Conservation (phyloP, 305 asterid species). For the Fraxinus floribunda region DNA sequence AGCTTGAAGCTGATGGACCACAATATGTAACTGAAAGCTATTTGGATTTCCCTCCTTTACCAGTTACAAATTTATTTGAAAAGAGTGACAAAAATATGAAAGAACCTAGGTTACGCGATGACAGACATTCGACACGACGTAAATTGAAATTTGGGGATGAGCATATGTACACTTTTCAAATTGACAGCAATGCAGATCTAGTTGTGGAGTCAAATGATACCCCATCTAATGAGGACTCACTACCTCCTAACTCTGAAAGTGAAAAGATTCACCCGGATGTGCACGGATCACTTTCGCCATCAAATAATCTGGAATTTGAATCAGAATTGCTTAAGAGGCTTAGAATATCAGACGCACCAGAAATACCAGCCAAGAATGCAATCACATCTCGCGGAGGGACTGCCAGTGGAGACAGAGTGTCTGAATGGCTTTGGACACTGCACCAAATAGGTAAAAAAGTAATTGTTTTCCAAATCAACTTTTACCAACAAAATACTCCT, state of each 20-base stretch:
- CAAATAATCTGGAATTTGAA: constrained; percentile 42
- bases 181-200: constrained; percentile 77
- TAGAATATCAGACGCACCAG: constrained; percentile 65
- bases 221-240: constrained; percentile 43
- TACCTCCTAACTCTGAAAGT: constrained; percentile 44
- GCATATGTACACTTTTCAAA: constrained; percentile 81
- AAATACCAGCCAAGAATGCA: constrained; percentile 39
- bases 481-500: neutral
- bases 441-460: constrained; percentile 73
- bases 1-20: constrained; percentile 45
- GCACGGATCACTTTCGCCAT: constrained; percentile 41
- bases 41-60: constrained; percentile 84
- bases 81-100: constrained; percentile 45
- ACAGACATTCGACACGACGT: constrained; percentile 47
- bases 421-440: constrained; percentile 99
- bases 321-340: constrained; percentile 44
- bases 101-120: constrained; percentile 49
- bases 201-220: constrained; percentile 64
- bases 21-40: constrained; percentile 43
- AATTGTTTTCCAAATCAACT: neutral
- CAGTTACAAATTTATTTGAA: constrained; percentile 76
- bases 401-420: constrained; percentile 64
- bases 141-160: constrained; percentile 63
- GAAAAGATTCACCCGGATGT: constrained; percentile 37
- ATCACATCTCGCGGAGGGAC: constrained; percentile 52